Evolutionary conservation across 1,284 basidiomycete genomes (phyloP), one percentile per base, ranked within the genome.

Genomic region (Ustilago tritici): DNA sequence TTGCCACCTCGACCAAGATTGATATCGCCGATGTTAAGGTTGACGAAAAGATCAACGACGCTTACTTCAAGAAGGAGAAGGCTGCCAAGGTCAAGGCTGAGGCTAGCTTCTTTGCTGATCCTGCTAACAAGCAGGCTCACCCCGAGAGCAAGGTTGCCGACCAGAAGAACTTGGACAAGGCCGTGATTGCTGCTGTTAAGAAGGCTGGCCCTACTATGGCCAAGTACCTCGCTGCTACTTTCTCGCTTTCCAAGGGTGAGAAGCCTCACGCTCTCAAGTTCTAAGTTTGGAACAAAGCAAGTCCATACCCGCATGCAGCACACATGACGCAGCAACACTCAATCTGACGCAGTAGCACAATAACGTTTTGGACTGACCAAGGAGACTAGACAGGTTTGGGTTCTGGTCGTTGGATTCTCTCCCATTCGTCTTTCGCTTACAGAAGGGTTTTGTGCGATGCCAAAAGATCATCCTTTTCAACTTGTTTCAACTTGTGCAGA

Each of bases 1-100:
- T 99, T 86, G 95, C 96, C 77, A 99, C 97, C 76, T 95, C 95
- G 76, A 98, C 97, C 86, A 95, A 93, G 89, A 88, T 99, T 84
- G 93, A 98, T 83, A 88, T 99, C 78, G 90, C 89, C 55, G 90
- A 89, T 80, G 89, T 94, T 87, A 90, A 91, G 85, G 76, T 87
- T 47, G 86, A 87, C 70, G 91, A 93, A 83, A 94, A 96, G 89
- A 89, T 98, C 89, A 92, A 93, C 89, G 97, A 99, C 88, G 89
- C 93, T 56, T 98, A 98, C 90, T 99, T 99, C 88, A 76, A 79
- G 62, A 79, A 80, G 71, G 84, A 84, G 54, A 84, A 85, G 82
- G 70, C 79, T 53, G 89, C 92, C 87, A 98, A 97, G 89, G 87
- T 91, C 82, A 95, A 95, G 84, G 95, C 98, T 89, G 93, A 92